Percentiles rank a stretch among this genome's conserved stretches.
Evolutionary conservation across 257 asterid species (phyloP).

Genomic region (Ajuga chamaepitys): DNA sequence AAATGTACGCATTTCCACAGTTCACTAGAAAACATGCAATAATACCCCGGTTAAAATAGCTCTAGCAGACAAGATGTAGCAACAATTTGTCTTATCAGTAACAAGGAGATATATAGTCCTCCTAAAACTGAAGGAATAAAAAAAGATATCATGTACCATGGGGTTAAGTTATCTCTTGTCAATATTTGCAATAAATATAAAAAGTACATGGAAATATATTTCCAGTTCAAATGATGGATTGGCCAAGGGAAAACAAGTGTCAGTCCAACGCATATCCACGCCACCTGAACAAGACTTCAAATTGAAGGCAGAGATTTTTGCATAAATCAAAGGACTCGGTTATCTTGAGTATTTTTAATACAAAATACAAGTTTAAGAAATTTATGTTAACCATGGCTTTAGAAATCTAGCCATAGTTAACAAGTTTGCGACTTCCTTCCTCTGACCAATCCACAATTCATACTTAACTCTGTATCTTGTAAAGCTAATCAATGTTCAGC

Average conservation of each 20-base stretch:
- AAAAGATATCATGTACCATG: slow-evolving; percentile 2
- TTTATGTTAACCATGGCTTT: not conserved
- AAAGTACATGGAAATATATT: slow-evolving; percentile 71
- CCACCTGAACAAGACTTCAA: slow-evolving; percentile 48
- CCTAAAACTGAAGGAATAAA: not conserved
- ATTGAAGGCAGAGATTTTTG: slow-evolving; percentile 1
- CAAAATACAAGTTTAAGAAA: not conserved
- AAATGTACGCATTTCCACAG: no score
- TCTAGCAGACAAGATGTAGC: not conserved
- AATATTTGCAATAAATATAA: not conserved
- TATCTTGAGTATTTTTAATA: not conserved
- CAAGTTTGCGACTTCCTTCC: not conserved
- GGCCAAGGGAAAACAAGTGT: slow-evolving; percentile 93
- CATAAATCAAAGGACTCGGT: slow-evolving; percentile 1
- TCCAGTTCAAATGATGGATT: slow-evolving; percentile 93
- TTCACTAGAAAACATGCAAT: not conserved
- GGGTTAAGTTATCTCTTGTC: not conserved
- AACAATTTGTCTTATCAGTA: not conserved
- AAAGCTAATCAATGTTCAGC: not conserved
- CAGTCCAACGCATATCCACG: slow-evolving; percentile 97
- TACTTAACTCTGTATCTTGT: no score
- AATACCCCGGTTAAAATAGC: not conserved
- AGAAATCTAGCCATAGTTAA: not conserved
- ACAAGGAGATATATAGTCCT: not conserved
- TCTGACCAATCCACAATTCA: no score